A percentile compares a stretch with the other conserved stretches of the same genome.
Evolutionary conservation across 1,139 yeast genomes (phyloP).

Genomic region (Geotrichum aggregatum): DNA sequence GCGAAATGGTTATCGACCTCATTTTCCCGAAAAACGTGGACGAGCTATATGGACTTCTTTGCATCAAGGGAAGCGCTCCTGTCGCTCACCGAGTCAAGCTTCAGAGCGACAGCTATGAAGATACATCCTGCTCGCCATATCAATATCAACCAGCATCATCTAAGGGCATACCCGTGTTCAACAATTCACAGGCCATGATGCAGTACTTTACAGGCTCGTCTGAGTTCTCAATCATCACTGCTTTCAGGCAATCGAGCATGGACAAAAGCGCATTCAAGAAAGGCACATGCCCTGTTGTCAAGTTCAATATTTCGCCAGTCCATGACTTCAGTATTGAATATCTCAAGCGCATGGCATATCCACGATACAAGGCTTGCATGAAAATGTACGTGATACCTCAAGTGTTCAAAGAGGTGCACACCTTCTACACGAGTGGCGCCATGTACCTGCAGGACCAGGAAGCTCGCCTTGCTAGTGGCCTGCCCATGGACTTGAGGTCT

Average conservation of each 20-base stretch:
- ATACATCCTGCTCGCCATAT: too few relatives aligned
- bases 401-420: not conserved
- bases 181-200: constrained; percentile 14
- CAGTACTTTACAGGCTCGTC: constrained; percentile 11
- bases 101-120: not conserved
- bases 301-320: constrained; percentile 18
- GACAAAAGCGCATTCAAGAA: constrained; percentile 14
- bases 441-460: constrained; percentile 20
- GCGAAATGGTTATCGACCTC: constrained; percentile 20
- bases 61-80: constrained; percentile 12
- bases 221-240: constrained; percentile 18
- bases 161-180: constrained; percentile 11
- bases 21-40: constrained; percentile 18
- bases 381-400: constrained; percentile 18
- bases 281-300: constrained; percentile 23
- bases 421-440: constrained; percentile 17
- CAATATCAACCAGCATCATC: too few relatives aligned
- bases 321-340: constrained; percentile 19
- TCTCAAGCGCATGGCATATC: constrained; percentile 21
- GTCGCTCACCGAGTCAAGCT: constrained; percentile 17
- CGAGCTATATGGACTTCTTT: constrained; percentile 13
- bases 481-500: constrained; percentile 4
- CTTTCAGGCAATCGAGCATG: constrained; percentile 19
- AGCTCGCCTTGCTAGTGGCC: constrained; percentile 1
- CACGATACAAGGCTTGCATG: constrained; percentile 21